Evolutionary conservation across 2,329 filamentous ascomycete species (phyloP), one percentile per base, ranked within the genome.

Genomic region (Alternaria novae-zelandiae): DNA sequence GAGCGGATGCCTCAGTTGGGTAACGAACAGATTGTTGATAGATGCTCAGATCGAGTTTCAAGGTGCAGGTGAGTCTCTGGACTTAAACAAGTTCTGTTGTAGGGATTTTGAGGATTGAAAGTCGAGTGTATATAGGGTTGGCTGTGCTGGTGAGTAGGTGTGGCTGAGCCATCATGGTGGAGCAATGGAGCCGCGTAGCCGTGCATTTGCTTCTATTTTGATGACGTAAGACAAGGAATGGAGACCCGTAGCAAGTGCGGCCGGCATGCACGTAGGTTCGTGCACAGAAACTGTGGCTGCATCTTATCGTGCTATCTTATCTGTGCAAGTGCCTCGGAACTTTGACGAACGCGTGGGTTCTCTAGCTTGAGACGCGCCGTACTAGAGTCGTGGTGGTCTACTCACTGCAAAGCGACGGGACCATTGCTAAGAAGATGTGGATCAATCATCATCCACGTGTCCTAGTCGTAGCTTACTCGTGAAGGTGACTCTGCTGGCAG

Each of bases 151-250:
- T 46, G n/a, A 26, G 50, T 47, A 28, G 21, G 49, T 47, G 41
- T 54, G 21, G 30, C 25, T 53, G 36, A 46, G 50, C 28, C 46
- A 25, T 41, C 32, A 41, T 41, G 32, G 32, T 41, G 58, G 45
- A n/a, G 26, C 57, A 46, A 54, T 57, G 65, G 60, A 66, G 66
- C 56, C 61, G 63, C 54, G 59, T 59, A 59, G 25, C 59, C 30
- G 50, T 60, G 61, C 53, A 59, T 50, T 41, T 63, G 43, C 50
- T 55, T 55, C 54, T 46, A 13, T 17, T 17, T 20, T 26, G 41
- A 67, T 66, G 66, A 69, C 60, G 64, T 67, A 67, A 63, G 17
- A 17, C 45, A 44, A 36, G 54, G 49, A 25, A 26, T 49, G 55
- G 60, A 62, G 55, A 47, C 17, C 21, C 32, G n/a, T 30, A 57